A percentile compares a stretch with the other conserved stretches of the same genome.
Evolutionary conservation across 2,329 filamentous ascomycete genomes (phyloP).

Genomic region (Chrysoporthe deuterocubensis): DNA sequence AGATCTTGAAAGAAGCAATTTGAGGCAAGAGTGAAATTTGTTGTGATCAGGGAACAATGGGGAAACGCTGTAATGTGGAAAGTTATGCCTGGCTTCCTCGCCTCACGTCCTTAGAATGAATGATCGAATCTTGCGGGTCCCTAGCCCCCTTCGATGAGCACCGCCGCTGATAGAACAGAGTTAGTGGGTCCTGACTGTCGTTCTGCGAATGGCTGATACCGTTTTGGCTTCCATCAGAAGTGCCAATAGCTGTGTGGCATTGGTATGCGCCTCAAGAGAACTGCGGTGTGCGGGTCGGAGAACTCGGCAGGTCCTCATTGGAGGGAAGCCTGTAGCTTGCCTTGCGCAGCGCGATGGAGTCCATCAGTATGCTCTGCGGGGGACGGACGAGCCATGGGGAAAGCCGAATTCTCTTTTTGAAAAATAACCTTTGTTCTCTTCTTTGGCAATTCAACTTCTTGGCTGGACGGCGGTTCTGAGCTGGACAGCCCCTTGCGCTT

Average conservation of each 20-base stretch:
- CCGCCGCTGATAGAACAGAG: constrained; percentile 23
- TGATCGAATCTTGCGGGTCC: background rate
- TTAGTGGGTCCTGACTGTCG: constrained; percentile 9
- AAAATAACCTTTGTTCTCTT: background rate
- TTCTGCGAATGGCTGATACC: background rate
- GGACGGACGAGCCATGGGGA: background rate
- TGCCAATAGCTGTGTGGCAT: background rate
- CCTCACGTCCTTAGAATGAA: background rate
- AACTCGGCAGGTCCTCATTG: background rate
- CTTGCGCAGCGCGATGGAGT: constrained; percentile 7
- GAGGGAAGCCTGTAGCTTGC: background rate
- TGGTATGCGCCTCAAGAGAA: background rate
- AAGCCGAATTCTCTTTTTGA: background rate
- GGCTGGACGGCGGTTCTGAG: background rate
- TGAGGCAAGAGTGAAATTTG: background rate
- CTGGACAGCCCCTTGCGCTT: constrained; percentile 10
- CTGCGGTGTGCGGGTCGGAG: constrained; percentile 2
- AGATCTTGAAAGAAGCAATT: background rate
- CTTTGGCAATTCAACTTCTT: background rate
- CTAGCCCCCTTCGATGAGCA: constrained; percentile 6
- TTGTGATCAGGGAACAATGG: background rate
- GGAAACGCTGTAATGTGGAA: background rate
- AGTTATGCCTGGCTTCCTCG: background rate
- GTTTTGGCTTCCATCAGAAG: background rate
- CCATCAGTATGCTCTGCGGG: background rate